Conservation (phyloP, 2,329 filamentous ascomycete species). For the Diplodia sapinea region DNA sequence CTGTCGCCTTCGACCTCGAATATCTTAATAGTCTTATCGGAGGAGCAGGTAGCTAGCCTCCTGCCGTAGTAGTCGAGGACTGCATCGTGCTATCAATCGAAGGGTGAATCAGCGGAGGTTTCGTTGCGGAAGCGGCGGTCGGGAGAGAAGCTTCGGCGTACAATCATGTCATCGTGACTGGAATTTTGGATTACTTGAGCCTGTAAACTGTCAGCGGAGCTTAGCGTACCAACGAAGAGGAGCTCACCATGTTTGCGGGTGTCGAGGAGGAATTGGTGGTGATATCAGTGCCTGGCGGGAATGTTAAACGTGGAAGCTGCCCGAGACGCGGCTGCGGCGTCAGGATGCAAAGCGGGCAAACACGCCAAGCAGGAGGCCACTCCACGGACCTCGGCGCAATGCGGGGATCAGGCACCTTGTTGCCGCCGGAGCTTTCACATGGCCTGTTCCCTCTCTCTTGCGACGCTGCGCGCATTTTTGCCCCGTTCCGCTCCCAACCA, state of each 20-base stretch:
- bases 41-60: conserved; percentile 94
- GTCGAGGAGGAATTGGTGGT: conserved; percentile 22
- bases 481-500: not conserved
- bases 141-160: conserved; percentile 60
- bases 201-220: conserved; percentile 49
- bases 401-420: conserved; percentile 21
- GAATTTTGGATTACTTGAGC: conserved; percentile 83
- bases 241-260: conserved; percentile 32
- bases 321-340: conserved; percentile 13
- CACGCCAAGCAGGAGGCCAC: not conserved
- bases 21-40: conserved; percentile 98
- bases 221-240: not conserved
- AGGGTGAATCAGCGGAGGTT: conserved; percentile 27
- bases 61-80: conserved; percentile 98
- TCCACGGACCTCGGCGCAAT: conserved; percentile 10
- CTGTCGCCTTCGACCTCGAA: conserved; percentile 96
- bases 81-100: conserved; percentile 75
- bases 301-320: conserved; percentile 31
- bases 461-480: conserved; percentile 1
- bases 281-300: conserved; percentile 20
- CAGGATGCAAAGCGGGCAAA: conserved; percentile 28
- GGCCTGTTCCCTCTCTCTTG: conserved; percentile 23
- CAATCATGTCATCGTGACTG: conserved; percentile 99
- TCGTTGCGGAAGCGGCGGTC: conserved; percentile 25
- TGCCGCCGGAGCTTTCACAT: conserved; percentile 29